phyloP scores from a whole-genome alignment of 2,329 filamentous ascomycete genomes.

The Huntiella omanensis region DNA sequence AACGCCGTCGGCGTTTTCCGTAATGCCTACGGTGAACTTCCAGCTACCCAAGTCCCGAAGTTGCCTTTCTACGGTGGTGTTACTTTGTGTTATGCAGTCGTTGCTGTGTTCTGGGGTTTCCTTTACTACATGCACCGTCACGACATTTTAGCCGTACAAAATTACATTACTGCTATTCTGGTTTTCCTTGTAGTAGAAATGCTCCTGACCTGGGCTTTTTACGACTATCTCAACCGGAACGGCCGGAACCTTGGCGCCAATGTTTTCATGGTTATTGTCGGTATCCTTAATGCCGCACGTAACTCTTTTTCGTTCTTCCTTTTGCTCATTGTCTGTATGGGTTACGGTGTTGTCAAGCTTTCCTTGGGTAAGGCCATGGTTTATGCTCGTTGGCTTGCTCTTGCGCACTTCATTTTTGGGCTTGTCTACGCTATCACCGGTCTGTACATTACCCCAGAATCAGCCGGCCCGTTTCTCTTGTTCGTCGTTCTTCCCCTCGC shows the following conservation, averaged over 20 bases:
- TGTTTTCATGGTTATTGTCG: constrained; percentile 76
- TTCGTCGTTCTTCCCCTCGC: constrained; percentile 86
- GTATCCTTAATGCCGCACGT: constrained; percentile 74
- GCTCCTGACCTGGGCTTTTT: constrained; percentile 97
- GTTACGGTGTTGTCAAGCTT: constrained; percentile 92
- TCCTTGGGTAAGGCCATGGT: constrained; percentile 86
- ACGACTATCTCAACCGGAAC: constrained; percentile 85
- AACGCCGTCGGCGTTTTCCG: constrained; percentile 73
- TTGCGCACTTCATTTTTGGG: constrained; percentile 86
- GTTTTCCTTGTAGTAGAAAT: constrained; percentile 90
- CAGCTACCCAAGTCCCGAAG: constrained; percentile 89
- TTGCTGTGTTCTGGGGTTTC: constrained; percentile 79
- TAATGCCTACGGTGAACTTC: constrained; percentile 90
- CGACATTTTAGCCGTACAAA: constrained; percentile 93
- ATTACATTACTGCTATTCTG: constrained; percentile 95
- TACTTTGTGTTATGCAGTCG: constrained; percentile 79
- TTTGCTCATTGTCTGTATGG: constrained; percentile 96
- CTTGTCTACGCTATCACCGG: constrained; percentile 84
- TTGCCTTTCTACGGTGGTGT: constrained; percentile 92
- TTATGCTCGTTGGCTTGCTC: constrained; percentile 75
- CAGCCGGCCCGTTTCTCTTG: constrained; percentile 69
- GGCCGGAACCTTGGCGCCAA: constrained; percentile 71
- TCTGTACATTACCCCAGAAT: constrained; percentile 73
- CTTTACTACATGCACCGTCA: constrained; percentile 85
- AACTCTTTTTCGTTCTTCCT: constrained; percentile 99